Evolutionary conservation across 1,139 yeast species (phyloP), one percentile per base, ranked within the genome.

Genomic region (Geotrichum citri-aurantii): DNA sequence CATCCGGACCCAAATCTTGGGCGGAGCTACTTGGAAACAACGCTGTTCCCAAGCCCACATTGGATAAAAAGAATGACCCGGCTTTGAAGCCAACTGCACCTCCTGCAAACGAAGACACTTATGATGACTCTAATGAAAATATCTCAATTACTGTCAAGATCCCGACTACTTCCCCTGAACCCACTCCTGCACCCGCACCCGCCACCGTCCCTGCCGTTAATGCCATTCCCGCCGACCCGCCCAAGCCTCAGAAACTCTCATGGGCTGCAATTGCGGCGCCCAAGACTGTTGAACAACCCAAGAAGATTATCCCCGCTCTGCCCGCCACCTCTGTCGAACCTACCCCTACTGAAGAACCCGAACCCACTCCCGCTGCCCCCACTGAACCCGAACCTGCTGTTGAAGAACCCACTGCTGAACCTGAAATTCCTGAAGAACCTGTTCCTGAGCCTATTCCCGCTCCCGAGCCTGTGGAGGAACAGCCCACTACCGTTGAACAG

Each of bases 211-310:
- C 44, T 8, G 19, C 14, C 17, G 51, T 24, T n/a, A n/a, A n/a
- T n/a, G n/a, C n/a, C n/a, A n/a, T n/a, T 31, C 33, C 52, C 21
- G 10, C 51, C 6, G 47, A 29, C 17, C 29, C 24, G 2, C 50
- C 50, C 29, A 48, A 47, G 26, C 44, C 44, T 3, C 56, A 31
- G 14, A 47, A 47, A 17, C 61, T 57, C 11, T 72, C 77, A 17
- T 74, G 78, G 78, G 78, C 78, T 21, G 76, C 77, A 12, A 68
- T 74, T 61, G 77, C 76, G 37, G 61, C 73, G n/a, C 71, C 73
- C 52, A 69, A 69, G 59, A 71, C 73, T 33, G 50, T 31, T 37
- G 56, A 55, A 46, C 54, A 57, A 52, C 57, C 62, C 33, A 53
- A 48, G 48, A 53, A 53, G 37, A 53, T 53, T 7, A 24, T 23